Evolutionary conservation across 352 stramenopile species (phyloP), one percentile per base, ranked within the genome.

Genomic region (Phytophthora chlamydospora): DNA sequence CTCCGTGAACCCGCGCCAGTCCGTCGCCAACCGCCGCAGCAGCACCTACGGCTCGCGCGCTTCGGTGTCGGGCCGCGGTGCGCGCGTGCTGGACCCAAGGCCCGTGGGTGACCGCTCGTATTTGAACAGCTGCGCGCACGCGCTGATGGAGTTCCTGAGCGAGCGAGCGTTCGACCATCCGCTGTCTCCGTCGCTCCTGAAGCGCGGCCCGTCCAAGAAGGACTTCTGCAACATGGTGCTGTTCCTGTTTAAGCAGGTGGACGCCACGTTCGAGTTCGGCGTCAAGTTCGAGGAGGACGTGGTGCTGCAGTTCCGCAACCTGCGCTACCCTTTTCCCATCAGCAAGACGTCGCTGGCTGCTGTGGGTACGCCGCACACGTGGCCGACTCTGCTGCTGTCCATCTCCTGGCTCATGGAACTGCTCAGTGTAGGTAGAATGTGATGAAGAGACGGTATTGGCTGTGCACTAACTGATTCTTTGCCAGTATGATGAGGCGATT

Each of bases 371-470:
- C 93, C 96, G 6, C 95, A 99, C 66, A 98, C 96, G 52, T 99
- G 96, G 97, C 97, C 97, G 2, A 83, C 85, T 46, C 78, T 99
- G 19, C 84, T 99, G 44, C 96, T 95, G 3, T 93, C 93, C 4
- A 93, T 99, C 27, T 91, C 93, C 10, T 99, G 98, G 98, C 68
- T 99, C 16, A 90, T 99, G 41, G 97, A 99, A 63, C 82, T 98
- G 12, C 76, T 99, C 32, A 87, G 46, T 53, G 85, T 95, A 74
- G 41, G 79, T 87, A 49, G n/a, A 50, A 5, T 32, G 0, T 42
- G 21, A 41, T 34, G 40, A n/a, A 17, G n/a, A 31, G n/a, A 13
- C 35, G 38, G 24, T 45, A 58, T 27, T 32, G 59, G 2, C 44
- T 34, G 27, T 36, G 46, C 40, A 41, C 11, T 73, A 40, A 66